These are phyloP conservation scores for Phytophthora litchii DNA, from an alignment of 352 stramenopile genomes.

Conservation along the genomic window DNA sequence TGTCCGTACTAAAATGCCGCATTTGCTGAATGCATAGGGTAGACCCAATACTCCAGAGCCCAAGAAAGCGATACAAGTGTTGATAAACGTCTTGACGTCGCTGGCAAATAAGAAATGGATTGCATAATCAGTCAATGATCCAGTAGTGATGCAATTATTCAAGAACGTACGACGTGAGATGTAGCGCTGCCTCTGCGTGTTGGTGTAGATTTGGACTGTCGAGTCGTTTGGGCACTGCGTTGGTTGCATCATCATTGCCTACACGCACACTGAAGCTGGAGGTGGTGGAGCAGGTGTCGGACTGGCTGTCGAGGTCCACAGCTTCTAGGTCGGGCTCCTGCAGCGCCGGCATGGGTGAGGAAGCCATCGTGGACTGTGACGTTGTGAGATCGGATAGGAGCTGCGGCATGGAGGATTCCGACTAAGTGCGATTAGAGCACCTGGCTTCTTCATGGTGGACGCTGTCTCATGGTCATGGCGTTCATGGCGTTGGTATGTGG, in stretches of 20 bases:
- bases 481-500: neutral
- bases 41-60: slow-evolving; percentile 91
- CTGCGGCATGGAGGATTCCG: slow-evolving; percentile 5
- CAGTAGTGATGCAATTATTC: neutral
- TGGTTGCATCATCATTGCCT: slow-evolving; percentile 3
- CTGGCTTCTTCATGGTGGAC: slow-evolving; percentile 9
- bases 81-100: slow-evolving; percentile 71
- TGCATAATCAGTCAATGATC: slow-evolving; percentile 7
- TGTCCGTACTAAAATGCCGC: slow-evolving; percentile 71
- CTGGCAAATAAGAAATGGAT: slow-evolving; percentile 22
- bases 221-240: slow-evolving; percentile 19
- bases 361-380: slow-evolving; percentile 27
- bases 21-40: slow-evolving; percentile 90
- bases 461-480: neutral
- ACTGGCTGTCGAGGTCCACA: slow-evolving; percentile 35
- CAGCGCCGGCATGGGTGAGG: slow-evolving; percentile 15
- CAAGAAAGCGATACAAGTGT: slow-evolving; percentile 92
- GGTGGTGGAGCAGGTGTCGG: slow-evolving; percentile 34
- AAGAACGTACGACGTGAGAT: slow-evolving; percentile 58
- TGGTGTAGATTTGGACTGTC: slow-evolving; percentile 26
- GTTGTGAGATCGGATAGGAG: slow-evolving; percentile 11
- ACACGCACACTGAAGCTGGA: slow-evolving; percentile 33
- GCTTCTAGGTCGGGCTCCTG: slow-evolving; percentile 36
- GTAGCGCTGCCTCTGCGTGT: slow-evolving; percentile 27
- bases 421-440: slow-evolving; percentile 1